Percentiles rank a stretch among this genome's conserved stretches.
Conservation (phyloP, 495 filamentous ascomycete species). For the Eremomyces bilateralis region DNA sequence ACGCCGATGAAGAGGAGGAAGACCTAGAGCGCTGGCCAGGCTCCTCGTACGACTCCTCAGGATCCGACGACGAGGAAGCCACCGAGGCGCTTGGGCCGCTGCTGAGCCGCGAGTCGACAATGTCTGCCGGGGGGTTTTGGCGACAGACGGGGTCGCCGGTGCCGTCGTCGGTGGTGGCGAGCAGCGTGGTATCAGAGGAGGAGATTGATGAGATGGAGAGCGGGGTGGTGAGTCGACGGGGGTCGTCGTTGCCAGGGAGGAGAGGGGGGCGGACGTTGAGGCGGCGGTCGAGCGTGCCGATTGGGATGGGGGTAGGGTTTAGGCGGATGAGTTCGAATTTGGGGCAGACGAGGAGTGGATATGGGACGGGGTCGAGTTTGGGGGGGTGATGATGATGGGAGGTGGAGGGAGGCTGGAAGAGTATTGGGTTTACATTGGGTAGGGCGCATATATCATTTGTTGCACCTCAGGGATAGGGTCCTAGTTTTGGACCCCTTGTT, state of each 20-base stretch:
- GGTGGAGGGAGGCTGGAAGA: too few relatives aligned
- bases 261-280: constrained; percentile 1
- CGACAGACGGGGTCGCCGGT: constrained; percentile 44
- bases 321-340: constrained; percentile 12
- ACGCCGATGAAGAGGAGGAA: constrained; percentile 8
- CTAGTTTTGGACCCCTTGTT: too few relatives aligned
- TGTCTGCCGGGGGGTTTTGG: constrained; percentile 4
- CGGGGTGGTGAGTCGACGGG: not conserved
- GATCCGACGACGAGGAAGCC: constrained; percentile 5
- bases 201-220: not conserved
- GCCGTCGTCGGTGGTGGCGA: constrained; percentile 21
- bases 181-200: constrained; percentile 1
- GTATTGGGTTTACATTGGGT: too few relatives aligned
- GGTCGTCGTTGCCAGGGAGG: not conserved
- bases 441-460: too few relatives aligned
- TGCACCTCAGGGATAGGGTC: too few relatives aligned
- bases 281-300: constrained; percentile 8
- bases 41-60: not conserved
- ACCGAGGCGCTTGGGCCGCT: constrained; percentile 11
- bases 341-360: constrained; percentile 5
- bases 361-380: constrained; percentile 1
- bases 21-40: not conserved
- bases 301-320: constrained; percentile 13
- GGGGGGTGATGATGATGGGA: too few relatives aligned
- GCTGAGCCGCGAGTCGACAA: constrained; percentile 7